These are phyloP conservation scores for Tulasnella sp. DNA, from an alignment of 768 basidiomycete genomes.

Conservation along the genomic window DNA sequence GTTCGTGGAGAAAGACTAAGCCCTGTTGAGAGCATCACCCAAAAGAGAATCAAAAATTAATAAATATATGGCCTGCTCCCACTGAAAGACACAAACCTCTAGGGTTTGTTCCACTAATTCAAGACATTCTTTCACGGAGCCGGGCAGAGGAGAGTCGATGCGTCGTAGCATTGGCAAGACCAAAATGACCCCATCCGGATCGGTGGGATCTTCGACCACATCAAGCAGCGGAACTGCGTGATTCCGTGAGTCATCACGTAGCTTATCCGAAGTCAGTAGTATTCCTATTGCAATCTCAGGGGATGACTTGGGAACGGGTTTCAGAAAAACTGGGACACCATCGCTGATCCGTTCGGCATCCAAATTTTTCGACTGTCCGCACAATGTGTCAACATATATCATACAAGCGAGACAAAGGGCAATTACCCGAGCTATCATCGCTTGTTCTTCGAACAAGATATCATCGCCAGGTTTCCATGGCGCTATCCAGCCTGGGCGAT, in stretches of 20 bases:
- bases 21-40: not conserved
- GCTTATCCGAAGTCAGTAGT: not conserved
- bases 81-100: too few species aligned
- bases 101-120: constrained; percentile 11
- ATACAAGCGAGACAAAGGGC: too few species aligned
- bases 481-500: not conserved
- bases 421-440: too few species aligned
- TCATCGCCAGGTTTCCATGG: not conserved
- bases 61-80: too few species aligned
- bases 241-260: not conserved
- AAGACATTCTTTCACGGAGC: not conserved
- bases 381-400: too few species aligned
- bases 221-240: constrained; percentile 8
- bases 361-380: not conserved
- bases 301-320: not conserved
- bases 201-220: not conserved
- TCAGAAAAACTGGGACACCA: not conserved
- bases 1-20: not conserved
- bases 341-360: constrained; percentile 5
- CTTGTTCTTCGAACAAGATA: too few species aligned
- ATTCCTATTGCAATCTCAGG: constrained; percentile 11
- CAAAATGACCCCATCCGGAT: not conserved
- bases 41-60: too few species aligned
- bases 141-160: not conserved
- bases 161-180: constrained; percentile 9